Percentiles rank a stretch among this genome's conserved stretches.
Evolutionary conservation across 169 alveolate genomes (phyloP).

Genomic region (Perkinsus chesapeaki): DNA sequence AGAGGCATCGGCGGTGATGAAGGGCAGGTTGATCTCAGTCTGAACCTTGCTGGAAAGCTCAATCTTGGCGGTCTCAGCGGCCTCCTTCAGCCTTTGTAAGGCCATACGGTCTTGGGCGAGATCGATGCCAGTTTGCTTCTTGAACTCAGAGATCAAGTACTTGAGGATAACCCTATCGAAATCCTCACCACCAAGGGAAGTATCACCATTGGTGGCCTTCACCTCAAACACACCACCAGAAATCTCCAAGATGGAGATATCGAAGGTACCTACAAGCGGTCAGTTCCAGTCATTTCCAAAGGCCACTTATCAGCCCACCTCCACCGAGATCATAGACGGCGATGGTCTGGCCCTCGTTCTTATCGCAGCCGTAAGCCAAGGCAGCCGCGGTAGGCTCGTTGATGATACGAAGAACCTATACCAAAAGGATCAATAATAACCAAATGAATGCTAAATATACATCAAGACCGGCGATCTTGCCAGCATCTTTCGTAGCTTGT

Average conservation of each 20-base stretch:
- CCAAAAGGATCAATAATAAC: too few relatives aligned
- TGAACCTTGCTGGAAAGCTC: constrained; percentile 87
- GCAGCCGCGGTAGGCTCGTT: constrained; percentile 99
- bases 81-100: constrained; percentile 92
- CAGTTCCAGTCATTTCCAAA: constrained; percentile 26
- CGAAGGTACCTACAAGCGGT: constrained; percentile 90
- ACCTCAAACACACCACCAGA: constrained; percentile 97
- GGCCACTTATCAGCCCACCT: background rate
- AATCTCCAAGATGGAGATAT: constrained; percentile 93
- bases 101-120: constrained; percentile 89
- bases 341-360: constrained; percentile 82
- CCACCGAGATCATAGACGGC: constrained; percentile 89
- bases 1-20: constrained; percentile 94
- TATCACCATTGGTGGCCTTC: constrained; percentile 97
- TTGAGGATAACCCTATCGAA: constrained; percentile 88
- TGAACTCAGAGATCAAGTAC: constrained; percentile 88
- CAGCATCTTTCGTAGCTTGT: constrained; percentile 96
- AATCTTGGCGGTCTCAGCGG: constrained; percentile 97
- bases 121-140: constrained; percentile 90
- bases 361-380: constrained; percentile 95
- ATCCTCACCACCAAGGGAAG: constrained; percentile 99
- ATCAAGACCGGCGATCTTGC: constrained; percentile 88
- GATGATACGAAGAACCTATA: constrained; percentile 74
- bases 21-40: constrained; percentile 93
- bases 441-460: constrained; percentile 33